phyloP scores from a whole-genome alignment of 176 grass and related monocot genomes.

The Paspalum vaginatum region DNA sequence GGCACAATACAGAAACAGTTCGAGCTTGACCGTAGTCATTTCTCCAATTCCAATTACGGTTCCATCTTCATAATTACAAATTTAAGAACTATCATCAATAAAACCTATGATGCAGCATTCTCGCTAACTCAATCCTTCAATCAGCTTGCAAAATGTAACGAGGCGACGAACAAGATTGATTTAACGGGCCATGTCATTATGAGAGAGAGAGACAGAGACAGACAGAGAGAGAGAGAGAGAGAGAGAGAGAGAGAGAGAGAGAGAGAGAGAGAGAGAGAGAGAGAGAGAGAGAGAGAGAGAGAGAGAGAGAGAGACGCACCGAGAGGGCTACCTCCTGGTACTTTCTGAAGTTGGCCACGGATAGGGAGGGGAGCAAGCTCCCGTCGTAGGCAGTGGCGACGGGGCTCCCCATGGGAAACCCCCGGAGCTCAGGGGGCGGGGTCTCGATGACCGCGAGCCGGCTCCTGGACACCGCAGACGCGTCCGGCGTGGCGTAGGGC shows the following conservation, averaged over 20 bases:
- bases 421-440: constrained; percentile 40
- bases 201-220: neutral
- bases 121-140: neutral
- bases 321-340: constrained; percentile 73
- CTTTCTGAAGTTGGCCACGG: constrained; percentile 75
- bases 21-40: neutral
- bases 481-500: constrained; percentile 34
- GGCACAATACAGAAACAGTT: neutral
- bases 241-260: neutral
- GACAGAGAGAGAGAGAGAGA: neutral
- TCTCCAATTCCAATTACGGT: neutral
- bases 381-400: constrained; percentile 25
- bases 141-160: neutral
- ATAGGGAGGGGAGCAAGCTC: constrained; percentile 65
- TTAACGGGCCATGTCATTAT: neutral
- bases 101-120: neutral
- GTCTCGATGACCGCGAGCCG: constrained; percentile 47
- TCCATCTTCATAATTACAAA: neutral
- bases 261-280: constrained; percentile 43
- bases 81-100: neutral
- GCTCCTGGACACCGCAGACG: constrained; percentile 31
- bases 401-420: neutral
- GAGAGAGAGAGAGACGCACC: constrained; percentile 42
- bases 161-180: neutral
- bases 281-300: neutral